Percentiles rank a stretch among this genome's conserved stretches.
Evolutionary conservation across 2,329 filamentous ascomycete genomes (phyloP).

Genomic region (Alternaria sp.): DNA sequence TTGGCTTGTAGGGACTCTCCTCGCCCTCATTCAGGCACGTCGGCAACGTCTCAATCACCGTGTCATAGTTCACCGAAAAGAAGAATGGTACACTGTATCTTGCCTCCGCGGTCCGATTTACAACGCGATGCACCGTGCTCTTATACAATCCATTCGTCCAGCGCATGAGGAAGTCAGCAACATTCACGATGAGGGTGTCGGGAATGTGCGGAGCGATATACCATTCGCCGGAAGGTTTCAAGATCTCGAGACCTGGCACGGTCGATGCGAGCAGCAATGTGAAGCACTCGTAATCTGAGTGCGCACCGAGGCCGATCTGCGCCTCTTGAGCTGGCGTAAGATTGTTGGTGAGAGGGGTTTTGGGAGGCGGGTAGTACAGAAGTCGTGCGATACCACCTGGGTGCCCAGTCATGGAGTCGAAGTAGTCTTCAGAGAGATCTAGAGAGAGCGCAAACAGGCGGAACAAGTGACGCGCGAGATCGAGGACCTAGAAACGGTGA

Average conservation of each 20-base stretch:
- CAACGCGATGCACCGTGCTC: constrained; percentile 58
- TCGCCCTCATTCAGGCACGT: constrained; percentile 46
- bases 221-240: constrained; percentile 41
- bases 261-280: constrained; percentile 40
- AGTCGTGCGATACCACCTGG: constrained; percentile 51
- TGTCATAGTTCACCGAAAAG: constrained; percentile 53
- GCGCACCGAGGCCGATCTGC: constrained; percentile 48
- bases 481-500: constrained; percentile 31
- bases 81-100: constrained; percentile 58
- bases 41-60: constrained; percentile 47
- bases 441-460: constrained; percentile 51
- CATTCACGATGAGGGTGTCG: constrained; percentile 59
- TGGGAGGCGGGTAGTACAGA: constrained; percentile 48
- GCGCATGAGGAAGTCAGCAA: constrained; percentile 59
- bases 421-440: constrained; percentile 47
- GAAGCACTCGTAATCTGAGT: constrained; percentile 46
- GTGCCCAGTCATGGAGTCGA: constrained; percentile 50
- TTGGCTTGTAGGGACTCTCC: constrained; percentile 42
- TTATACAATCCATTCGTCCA: constrained; percentile 59
- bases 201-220: constrained; percentile 47
- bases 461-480: constrained; percentile 50
- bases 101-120: constrained; percentile 49
- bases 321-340: constrained; percentile 17
- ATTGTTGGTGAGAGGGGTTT: constrained; percentile 17
- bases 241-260: constrained; percentile 42